Base-by-base conservation (phyloP, 495 filamentous ascomycete genomes). In the Rostrohypoxylon terebratum region DNA sequence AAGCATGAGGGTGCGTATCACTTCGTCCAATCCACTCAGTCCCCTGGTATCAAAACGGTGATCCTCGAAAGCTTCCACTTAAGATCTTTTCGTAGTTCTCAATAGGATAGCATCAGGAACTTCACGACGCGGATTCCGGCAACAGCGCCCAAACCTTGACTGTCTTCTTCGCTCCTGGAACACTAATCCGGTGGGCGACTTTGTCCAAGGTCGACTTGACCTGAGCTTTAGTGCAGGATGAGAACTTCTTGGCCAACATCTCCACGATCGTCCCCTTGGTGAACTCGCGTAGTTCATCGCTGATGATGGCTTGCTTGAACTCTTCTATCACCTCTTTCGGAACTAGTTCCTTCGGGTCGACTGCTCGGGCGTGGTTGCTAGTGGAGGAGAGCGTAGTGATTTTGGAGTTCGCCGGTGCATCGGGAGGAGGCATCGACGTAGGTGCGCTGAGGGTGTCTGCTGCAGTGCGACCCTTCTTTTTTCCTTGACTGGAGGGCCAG, bases 231-330 rank as follows among this genome's bases (percentile, higher is more conserved):
- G 90, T 86, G 8, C 90, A 84, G 68, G 89, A 90, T 0, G 91
- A 88, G 73, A 97, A 95, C 82, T 85, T 85, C 81, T 93, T 92
- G 66, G 87, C 83, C 70, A 97, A 75, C 18, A 90, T 81, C 78
- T 96, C 94, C 14, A 94, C 81, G 66, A 97, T 76, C 0, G 92
- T 93, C 0, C 87, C 78, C 80, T 97, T 97, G 1, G 87, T 92
- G 59, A 93, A 82, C 66, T 91, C 86, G 38, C 68, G 61, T 51
- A 77, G 64, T 31, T 77, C 76, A 0, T 78, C 90, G 1, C 90
- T 91, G 57, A 90, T 78, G 13, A 96, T 84, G 0, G 84, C 88
- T 53, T 83, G 78, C 77, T 90, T 93, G 80, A 97, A 97, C n/a
- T 89, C 90, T 0, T 81, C 82, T 36, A 96, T 77, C 40, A 90